A percentile compares a stretch with the other conserved stretches of the same genome.
phyloP scores from a whole-genome alignment of 371 early-diverging fungal genomes.

The Mortierella sp. region DNA sequence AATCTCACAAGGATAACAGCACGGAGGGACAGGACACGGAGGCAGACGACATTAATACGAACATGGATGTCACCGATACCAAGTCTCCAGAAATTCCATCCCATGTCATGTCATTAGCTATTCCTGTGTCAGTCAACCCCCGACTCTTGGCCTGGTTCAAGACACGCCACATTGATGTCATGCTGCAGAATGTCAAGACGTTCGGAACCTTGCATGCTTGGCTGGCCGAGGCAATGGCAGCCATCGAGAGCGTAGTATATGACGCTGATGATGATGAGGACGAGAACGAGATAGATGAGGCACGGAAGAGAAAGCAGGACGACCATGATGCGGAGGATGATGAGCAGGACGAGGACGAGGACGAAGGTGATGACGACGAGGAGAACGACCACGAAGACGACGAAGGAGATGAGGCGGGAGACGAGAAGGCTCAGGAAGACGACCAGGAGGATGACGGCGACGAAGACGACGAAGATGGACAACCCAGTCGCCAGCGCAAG shows the following conservation, averaged over 20 bases:
- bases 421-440: conserved; percentile 38
- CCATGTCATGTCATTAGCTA: not conserved
- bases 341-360: conserved; percentile 31
- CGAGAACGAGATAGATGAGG: conserved; percentile 10
- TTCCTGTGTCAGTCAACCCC: conserved; percentile 30
- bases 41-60: not conserved
- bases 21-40: not conserved
- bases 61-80: not conserved
- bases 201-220: conserved; percentile 46
- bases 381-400: conserved; percentile 48
- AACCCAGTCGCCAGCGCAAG: conserved; percentile 31
- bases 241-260: conserved; percentile 32
- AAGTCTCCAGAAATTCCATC: not conserved
- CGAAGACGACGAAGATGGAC: conserved; percentile 15
- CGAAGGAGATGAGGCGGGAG: conserved; percentile 43
- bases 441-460: conserved; percentile 20
- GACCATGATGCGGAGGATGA: conserved; percentile 36
- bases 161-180: conserved; percentile 24
- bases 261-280: conserved; percentile 20
- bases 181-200: conserved; percentile 36
- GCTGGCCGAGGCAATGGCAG: conserved; percentile 27
- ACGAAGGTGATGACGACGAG: conserved; percentile 33
- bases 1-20: not conserved
- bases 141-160: conserved; percentile 34
- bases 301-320: conserved; percentile 25